phyloP scores from a whole-genome alignment of 2,329 filamentous ascomycete genomes.

The Microthyrium microscopicum region DNA sequence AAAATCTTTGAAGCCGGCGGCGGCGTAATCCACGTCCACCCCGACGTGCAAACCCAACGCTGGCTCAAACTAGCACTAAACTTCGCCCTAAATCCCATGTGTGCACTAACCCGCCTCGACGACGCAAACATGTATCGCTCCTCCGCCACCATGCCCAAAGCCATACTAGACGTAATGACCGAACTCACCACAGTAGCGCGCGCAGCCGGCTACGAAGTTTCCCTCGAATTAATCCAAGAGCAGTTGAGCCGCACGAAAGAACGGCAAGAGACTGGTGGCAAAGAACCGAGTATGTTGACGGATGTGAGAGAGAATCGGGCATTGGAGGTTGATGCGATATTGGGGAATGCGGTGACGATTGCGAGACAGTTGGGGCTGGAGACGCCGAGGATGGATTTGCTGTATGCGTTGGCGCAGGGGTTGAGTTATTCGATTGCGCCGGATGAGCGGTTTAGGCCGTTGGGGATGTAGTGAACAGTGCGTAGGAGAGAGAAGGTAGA shows the following conservation, averaged over 20 bases:
- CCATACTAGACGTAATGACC: conserved; percentile 27
- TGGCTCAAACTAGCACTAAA: conserved; percentile 48
- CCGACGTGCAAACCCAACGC: conserved; percentile 38
- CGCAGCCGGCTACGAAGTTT: conserved; percentile 21
- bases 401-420: conserved; percentile 29
- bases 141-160: conserved; percentile 20
- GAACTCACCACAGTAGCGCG: conserved; percentile 28
- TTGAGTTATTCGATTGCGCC: conserved; percentile 4
- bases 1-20: conserved; percentile 27
- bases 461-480: too few relatives aligned
- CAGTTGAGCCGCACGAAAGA: conserved; percentile 23
- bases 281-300: conserved; percentile 34
- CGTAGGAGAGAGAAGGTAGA: too few relatives aligned
- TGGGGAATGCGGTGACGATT: conserved; percentile 29
- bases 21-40: conserved; percentile 30
- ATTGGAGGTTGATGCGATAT: conserved; percentile 34
- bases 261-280: conserved; percentile 21
- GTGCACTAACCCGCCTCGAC: conserved; percentile 36
- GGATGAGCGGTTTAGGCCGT: conserved; percentile 3
- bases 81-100: conserved; percentile 44
- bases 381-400: conserved; percentile 25
- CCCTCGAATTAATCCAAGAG: conserved; percentile 21
- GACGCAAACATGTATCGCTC: conserved; percentile 33
- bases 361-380: conserved; percentile 23
- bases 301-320: conserved; percentile 25